A percentile compares a stretch with the other conserved stretches of the same genome.
These are phyloP conservation scores for Colletotrichum camelliae DNA, from an alignment of 2,329 filamentous ascomycete genomes.

Conservation along the genomic window DNA sequence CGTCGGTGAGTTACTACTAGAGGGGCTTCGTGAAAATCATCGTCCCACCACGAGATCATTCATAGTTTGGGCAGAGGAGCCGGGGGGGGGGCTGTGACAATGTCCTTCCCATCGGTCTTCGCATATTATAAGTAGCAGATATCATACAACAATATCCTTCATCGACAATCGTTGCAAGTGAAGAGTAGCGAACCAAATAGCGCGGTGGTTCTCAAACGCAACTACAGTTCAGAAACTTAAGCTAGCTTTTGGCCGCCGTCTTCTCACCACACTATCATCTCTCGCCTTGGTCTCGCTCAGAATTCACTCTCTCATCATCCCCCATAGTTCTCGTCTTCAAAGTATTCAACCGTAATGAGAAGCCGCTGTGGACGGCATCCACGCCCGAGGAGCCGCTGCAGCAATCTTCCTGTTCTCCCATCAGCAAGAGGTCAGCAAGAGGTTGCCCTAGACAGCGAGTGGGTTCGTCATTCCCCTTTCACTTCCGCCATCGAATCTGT, in stretches of 20 bases:
- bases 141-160: background rate
- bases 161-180: background rate
- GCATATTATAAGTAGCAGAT: background rate
- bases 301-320: background rate
- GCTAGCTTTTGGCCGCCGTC: background rate
- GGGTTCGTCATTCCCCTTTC: background rate
- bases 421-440: background rate
- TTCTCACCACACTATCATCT: background rate
- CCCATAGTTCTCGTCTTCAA: background rate
- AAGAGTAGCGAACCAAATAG: background rate
- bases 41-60: background rate
- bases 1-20: no score
- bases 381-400: background rate
- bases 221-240: rapidly evolving
- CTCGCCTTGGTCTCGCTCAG: background rate
- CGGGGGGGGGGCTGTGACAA: background rate
- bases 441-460: background rate
- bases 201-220: background rate
- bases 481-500: no score
- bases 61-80: rapidly evolving
- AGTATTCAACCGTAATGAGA: background rate
- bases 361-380: background rate
- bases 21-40: no score
- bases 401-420: background rate
- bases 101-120: background rate